Evolutionary conservation across 192 early-diverging fungal species (phyloP).

Genomic region (Chytriomyces sp.): DNA sequence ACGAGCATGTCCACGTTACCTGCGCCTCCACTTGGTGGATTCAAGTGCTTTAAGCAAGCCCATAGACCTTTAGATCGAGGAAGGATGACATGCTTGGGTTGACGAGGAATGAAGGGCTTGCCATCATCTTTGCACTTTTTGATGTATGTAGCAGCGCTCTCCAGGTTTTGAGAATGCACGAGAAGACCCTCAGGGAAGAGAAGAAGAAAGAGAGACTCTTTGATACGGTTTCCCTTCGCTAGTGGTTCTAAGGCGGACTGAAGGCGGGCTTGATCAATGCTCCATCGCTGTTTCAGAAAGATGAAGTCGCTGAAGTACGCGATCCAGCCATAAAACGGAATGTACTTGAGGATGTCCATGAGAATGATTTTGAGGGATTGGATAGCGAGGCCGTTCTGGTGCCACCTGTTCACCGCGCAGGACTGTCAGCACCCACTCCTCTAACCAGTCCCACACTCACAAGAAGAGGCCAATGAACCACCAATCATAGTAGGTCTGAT

Average conservation of each 20-base stretch:
- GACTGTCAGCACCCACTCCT: background rate
- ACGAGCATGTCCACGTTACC: too few relatives aligned
- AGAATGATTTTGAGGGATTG: conserved; percentile 1
- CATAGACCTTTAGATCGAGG: conserved; percentile 15
- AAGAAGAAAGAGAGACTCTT: background rate
- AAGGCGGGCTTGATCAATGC: background rate
- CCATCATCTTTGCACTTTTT: background rate
- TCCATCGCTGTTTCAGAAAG: conserved; percentile 13
- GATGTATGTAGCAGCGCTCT: background rate
- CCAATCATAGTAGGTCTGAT: conserved; percentile 16
- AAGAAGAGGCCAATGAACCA: conserved; percentile 7
- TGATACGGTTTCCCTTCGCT: background rate
- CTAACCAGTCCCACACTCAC: background rate
- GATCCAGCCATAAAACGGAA: conserved; percentile 1
- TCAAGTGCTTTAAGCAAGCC: background rate
- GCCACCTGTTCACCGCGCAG: background rate
- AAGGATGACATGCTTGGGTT: conserved; percentile 6
- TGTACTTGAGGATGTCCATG: conserved; percentile 8
- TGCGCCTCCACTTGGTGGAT: too few relatives aligned
- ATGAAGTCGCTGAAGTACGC: background rate
- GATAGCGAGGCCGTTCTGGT: background rate
- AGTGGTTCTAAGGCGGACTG: background rate
- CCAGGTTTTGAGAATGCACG: background rate
- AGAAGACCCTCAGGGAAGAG: conserved; percentile 18
- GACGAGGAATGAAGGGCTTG: background rate